Evolutionary conservation across 805 yeast genomes (phyloP).

Genomic region (Metschnikowia drakensbergensis): DNA sequence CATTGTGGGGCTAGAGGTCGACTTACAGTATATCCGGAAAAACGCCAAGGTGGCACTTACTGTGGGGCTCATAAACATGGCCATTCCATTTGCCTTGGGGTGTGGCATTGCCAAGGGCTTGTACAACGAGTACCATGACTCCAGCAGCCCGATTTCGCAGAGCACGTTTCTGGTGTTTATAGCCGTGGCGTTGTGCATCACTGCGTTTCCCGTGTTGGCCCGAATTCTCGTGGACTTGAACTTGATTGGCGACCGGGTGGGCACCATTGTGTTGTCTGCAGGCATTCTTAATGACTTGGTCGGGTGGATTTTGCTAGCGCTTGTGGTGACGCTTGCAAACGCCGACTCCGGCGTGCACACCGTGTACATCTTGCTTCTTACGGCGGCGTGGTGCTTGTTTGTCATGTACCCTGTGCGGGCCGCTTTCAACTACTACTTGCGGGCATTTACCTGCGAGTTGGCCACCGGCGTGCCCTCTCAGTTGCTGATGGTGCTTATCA

Average conservation of each 20-base stretch:
- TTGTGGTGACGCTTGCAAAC: constrained; percentile 73
- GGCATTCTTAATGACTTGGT: constrained; percentile 76
- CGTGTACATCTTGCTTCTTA: constrained; percentile 61
- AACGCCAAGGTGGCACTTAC: constrained; percentile 58
- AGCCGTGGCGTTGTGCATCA: constrained; percentile 79
- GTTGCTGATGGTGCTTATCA: constrained; percentile 51
- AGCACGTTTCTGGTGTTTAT: constrained; percentile 77
- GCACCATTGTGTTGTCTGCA: constrained; percentile 69
- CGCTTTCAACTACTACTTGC: constrained; percentile 42
- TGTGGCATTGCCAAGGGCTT: constrained; percentile 67
- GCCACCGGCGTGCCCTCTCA: constrained; percentile 61
- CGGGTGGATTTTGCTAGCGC: constrained; percentile 79
- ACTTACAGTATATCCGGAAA: constrained; percentile 57
- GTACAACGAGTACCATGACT: constrained; percentile 50
- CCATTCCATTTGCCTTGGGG: constrained; percentile 77
- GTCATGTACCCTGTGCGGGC: constrained; percentile 55
- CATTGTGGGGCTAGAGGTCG: constrained; percentile 78
- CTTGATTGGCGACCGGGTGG: constrained; percentile 67
- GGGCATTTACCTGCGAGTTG: constrained; percentile 49
- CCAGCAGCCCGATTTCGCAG: constrained; percentile 43
- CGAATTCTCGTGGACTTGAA: constrained; percentile 73
- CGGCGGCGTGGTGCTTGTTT: constrained; percentile 66
- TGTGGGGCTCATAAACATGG: constrained; percentile 71
- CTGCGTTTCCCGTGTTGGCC: constrained; percentile 83
- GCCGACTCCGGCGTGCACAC: constrained; percentile 66